Conservation (phyloP, 106 monocot genomes). For the Gastrodia elata region DNA sequence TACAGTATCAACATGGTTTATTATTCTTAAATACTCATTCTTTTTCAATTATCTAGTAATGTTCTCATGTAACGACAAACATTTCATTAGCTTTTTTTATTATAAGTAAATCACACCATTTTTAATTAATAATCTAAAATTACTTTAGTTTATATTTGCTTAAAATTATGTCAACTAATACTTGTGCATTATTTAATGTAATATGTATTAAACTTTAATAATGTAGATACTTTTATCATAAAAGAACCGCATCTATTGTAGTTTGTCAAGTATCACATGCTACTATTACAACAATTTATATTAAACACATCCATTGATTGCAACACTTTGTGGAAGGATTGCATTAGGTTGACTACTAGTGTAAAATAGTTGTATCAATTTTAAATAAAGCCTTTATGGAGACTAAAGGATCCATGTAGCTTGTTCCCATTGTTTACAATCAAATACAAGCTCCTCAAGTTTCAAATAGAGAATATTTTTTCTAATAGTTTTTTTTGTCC, state of each 20-base stretch:
- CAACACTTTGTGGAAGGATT: no score
- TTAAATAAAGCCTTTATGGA: no score
- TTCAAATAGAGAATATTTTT: no score
- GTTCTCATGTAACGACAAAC: not conserved
- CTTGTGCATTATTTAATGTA: not conserved
- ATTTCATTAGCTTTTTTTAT: not conserved
- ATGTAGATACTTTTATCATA: not conserved
- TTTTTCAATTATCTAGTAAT: not conserved
- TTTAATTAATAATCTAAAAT: not conserved
- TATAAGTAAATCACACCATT: not conserved
- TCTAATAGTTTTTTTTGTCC: no score
- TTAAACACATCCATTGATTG: not conserved
- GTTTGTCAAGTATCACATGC: not conserved
- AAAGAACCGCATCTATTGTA: not conserved
- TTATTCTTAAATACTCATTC: not conserved
- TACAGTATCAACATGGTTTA: not conserved
- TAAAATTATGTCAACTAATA: not conserved
- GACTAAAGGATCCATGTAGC: no score
- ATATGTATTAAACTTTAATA: not conserved
- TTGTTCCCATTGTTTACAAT: no score
- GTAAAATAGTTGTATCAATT: no score
- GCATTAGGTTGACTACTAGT: no score
- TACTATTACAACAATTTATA: not conserved
- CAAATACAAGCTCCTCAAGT: no score
- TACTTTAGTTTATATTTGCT: not conserved